Evolutionary conservation across 345 rosid genomes (phyloP).

Genomic region (Cochlearia excelsa): DNA sequence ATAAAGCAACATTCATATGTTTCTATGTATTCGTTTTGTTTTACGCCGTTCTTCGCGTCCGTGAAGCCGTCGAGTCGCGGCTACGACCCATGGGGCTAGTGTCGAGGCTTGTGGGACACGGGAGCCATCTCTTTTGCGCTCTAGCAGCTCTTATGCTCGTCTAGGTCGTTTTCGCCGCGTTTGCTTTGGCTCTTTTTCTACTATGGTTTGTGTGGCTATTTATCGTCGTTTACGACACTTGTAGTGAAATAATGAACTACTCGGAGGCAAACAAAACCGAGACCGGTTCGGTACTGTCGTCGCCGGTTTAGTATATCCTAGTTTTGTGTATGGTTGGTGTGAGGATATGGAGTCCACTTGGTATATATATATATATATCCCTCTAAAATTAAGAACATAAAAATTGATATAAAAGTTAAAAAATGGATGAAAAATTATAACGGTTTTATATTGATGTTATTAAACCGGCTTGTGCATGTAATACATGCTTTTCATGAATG

Average conservation of each 20-base stretch:
- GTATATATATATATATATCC: no score
- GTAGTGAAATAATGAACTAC: background rate
- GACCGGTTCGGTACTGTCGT: background rate
- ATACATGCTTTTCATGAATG: no score
- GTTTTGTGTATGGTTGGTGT: no score
- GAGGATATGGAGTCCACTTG: no score
- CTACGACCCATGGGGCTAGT: constrained; percentile 5
- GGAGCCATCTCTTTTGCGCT: constrained; percentile 29
- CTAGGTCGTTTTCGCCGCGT: background rate
- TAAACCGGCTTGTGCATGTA: no score
- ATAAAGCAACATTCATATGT: constrained; percentile 17
- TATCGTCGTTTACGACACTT: background rate
- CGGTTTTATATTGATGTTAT: no score
- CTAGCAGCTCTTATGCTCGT: constrained; percentile 16
- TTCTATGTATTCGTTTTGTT: constrained; percentile 10
- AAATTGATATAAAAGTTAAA: no score
- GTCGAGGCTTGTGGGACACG: constrained; percentile 17
- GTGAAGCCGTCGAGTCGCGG: constrained; percentile 6
- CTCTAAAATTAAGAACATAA: no score
- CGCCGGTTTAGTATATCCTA: constrained; percentile 3
- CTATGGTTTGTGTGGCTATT: constrained; percentile 27
- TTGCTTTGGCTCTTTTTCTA: constrained; percentile 3
- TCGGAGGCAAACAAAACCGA: background rate
- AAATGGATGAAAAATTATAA: no score
- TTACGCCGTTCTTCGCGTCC: constrained; percentile 14